Evolutionary conservation across 768 basidiomycete species (phyloP).

Genomic region (Filobasidium floriforme): DNA sequence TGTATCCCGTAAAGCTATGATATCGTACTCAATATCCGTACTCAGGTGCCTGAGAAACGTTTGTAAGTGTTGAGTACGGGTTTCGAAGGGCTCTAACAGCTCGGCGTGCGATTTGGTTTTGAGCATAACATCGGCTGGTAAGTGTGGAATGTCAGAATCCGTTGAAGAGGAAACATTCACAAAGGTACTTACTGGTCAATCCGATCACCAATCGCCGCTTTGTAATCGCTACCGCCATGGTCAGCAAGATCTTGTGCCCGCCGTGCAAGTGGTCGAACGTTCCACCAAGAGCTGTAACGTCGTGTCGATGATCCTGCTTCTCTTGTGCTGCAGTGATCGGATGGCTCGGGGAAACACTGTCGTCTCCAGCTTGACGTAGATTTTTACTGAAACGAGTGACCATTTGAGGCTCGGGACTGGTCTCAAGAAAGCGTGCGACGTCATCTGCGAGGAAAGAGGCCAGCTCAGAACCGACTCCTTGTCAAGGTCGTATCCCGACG

Average conservation of each 20-base stretch:
- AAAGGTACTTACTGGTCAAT: constrained; percentile 58
- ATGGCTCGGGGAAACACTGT: background rate
- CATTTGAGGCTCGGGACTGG: constrained; percentile 2
- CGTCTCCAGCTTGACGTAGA: background rate
- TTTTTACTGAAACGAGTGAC: background rate
- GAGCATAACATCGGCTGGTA: constrained; percentile 26
- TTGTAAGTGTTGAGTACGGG: constrained; percentile 56
- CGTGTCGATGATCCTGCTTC: constrained; percentile 40
- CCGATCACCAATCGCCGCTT: constrained; percentile 77
- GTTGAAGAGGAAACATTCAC: no score
- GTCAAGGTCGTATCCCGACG: background rate
- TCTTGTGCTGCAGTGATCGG: background rate
- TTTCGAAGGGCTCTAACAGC: constrained; percentile 27
- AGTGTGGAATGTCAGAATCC: background rate
- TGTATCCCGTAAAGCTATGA: constrained; percentile 72
- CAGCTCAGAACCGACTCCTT: background rate
- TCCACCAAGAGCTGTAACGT: constrained; percentile 80
- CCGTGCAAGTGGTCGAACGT: constrained; percentile 98
- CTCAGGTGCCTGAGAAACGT: constrained; percentile 65
- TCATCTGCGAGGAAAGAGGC: background rate
- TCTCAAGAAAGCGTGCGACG: background rate
- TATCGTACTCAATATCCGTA: constrained; percentile 58
- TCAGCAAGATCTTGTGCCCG: constrained; percentile 92
- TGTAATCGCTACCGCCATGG: constrained; percentile 81
- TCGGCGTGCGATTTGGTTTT: constrained; percentile 29